Percentiles rank a stretch among this genome's conserved stretches.
Evolutionary conservation across 345 rosid genomes (phyloP).

Genomic region (Dimocarpus longan): DNA sequence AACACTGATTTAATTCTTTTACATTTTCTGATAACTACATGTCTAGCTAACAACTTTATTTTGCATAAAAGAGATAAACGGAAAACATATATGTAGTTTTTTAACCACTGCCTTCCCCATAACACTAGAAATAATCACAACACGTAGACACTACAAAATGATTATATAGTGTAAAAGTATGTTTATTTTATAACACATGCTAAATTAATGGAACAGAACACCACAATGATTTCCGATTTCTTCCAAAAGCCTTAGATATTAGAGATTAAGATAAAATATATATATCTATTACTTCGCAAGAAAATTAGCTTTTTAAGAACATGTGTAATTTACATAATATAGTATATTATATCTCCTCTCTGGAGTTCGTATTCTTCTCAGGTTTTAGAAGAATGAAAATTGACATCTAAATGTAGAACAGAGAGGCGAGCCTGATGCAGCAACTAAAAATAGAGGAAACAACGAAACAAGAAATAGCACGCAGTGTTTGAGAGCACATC

Average conservation of each 20-base stretch:
- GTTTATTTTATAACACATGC: neutral
- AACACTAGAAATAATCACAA: neutral
- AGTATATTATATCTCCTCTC: neutral
- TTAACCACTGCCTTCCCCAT: neutral
- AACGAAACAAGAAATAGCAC: neutral
- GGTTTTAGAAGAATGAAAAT: neutral
- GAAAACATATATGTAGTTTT: neutral
- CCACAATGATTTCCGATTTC: neutral
- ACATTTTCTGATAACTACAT: neutral
- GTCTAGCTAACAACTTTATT: neutral
- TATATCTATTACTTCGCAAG: neutral
- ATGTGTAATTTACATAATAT: neutral
- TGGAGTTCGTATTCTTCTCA: neutral
- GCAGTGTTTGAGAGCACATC: neutral
- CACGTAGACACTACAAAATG: neutral
- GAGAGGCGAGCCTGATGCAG: neutral
- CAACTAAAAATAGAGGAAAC: neutral
- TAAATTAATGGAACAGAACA: neutral
- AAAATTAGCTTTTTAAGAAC: neutral
- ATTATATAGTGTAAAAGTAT: neutral
- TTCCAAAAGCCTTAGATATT: neutral
- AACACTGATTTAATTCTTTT: neutral
- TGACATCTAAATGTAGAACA: neutral
- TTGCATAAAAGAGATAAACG: neutral
- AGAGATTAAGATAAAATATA: neutral